Base-by-base conservation (phyloP, 306 rosid genomes). In the Oemleria cerasiformis region DNA sequence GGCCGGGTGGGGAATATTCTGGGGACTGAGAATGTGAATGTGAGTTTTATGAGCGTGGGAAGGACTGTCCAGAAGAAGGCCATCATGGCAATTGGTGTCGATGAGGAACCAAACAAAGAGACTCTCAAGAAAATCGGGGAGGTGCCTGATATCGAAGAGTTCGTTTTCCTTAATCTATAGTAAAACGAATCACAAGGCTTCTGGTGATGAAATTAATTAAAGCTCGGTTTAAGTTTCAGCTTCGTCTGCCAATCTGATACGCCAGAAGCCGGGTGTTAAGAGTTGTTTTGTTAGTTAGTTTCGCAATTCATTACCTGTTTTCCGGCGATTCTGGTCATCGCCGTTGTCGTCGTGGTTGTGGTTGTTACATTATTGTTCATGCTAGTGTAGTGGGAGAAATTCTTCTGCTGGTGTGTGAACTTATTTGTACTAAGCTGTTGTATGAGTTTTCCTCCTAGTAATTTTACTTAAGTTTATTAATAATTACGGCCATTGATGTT, bases 31-130 rank as follows among this genome's bases (percentile, higher is more conserved):
- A 93, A 91, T 45, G 97, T 90, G 73, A 93, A 93, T 71, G 97
- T 93, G 43, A 93, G 81, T 78, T 93, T 90, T 44, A 93, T 93
- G 98, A 93, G 97, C 6, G 98, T 93, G 23, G 98, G 96, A 65
- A 87, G 97, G 77, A 93, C 88, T 10, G 71, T 72, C 1, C 78
- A 78, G 59, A 77, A 72, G 68, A 85, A 73, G 74, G 98, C 97
- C 2, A 77, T 93, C 34, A 91, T 91, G 97, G 97, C 98, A 0
- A 93, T 91, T 75, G 96, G 98, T 34, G 94, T 93, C 3, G 98
- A 93, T 73, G 97, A 93, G 73, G 90, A 87, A 62, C 98, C 98
- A 10, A 76, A 56, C 15, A 80, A 77, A 61, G 91, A 73, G 7
- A 76, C 88, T 21, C 85, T 90, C 9, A 55, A 19, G n/a, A 80